Evolutionary conservation across 139 green algal species (phyloP).

Genomic region (Coelastrella sp.): DNA sequence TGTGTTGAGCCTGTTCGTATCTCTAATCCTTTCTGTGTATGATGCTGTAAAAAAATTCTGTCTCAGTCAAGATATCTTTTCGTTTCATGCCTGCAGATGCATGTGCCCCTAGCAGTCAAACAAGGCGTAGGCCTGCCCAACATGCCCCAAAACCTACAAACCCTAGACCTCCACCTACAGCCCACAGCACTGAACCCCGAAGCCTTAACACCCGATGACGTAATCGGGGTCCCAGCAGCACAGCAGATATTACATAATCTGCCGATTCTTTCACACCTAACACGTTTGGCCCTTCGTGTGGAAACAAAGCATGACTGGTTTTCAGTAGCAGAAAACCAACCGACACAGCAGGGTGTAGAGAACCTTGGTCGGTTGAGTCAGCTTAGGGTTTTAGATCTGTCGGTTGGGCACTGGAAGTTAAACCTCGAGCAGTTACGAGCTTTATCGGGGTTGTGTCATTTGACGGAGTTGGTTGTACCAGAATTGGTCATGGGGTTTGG

Average conservation of each 20-base stretch:
- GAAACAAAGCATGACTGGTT: neutral
- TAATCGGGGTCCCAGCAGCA: neutral
- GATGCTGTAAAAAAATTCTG: neutral
- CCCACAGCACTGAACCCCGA: neutral
- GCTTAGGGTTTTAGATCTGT: neutral
- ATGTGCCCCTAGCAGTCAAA: neutral
- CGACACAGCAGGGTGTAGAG: neutral
- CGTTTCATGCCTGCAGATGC: neutral
- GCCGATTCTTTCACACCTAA: neutral
- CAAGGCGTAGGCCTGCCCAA: neutral
- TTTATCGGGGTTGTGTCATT: neutral
- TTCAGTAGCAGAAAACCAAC: neutral
- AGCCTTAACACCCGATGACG: neutral
- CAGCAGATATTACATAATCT: neutral
- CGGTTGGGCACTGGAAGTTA: slow-evolving; percentile 26
- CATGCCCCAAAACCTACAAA: neutral
- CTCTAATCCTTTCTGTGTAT: too few species aligned
- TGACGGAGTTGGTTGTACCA: slow-evolving; percentile 7
- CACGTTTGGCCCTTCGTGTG: neutral
- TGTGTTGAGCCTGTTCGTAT: too few species aligned
- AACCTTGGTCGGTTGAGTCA: slow-evolving; percentile 4
- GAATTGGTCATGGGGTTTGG: slow-evolving; percentile 30
- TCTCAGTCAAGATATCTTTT: too few species aligned
- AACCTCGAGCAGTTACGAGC: slow-evolving; percentile 1
- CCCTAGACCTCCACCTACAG: slow-evolving; percentile 1